Percentiles rank a stretch among this genome's conserved stretches.
These are phyloP conservation scores for Citrus trifoliata DNA, from an alignment of 345 rosid genomes.

Conservation along the genomic window DNA sequence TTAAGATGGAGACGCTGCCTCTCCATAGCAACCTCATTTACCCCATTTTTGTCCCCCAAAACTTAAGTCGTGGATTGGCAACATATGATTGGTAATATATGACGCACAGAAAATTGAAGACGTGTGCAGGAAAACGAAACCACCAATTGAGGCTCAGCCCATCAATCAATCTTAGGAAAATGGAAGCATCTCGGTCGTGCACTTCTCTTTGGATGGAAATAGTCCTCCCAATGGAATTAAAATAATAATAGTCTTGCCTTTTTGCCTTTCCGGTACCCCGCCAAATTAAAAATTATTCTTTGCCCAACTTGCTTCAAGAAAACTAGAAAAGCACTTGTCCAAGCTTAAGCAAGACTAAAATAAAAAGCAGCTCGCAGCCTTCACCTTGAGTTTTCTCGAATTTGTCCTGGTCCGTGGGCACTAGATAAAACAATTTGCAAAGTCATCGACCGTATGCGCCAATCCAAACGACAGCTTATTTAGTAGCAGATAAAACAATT, in stretches of 20 bases:
- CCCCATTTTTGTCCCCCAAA: too few relatives aligned
- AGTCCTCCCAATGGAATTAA: background rate
- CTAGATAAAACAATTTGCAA: too few relatives aligned
- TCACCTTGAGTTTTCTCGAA: too few relatives aligned
- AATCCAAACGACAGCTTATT: too few relatives aligned
- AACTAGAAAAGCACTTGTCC: background rate
- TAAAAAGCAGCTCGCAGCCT: too few relatives aligned
- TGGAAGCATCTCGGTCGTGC: background rate
- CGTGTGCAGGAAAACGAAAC: conserved; percentile 9
- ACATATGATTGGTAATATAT: background rate
- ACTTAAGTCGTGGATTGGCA: background rate
- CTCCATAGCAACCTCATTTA: background rate
- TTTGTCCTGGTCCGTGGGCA: too few relatives aligned
- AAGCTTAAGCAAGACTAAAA: background rate
- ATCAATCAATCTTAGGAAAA: background rate
- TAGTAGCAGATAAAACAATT: background rate
- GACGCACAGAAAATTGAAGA: conserved; percentile 1
- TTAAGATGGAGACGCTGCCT: too few relatives aligned
- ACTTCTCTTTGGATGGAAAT: background rate
- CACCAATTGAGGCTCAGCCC: conserved; percentile 2
- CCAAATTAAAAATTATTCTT: background rate
- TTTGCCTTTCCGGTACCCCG: background rate
- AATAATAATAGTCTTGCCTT: too few relatives aligned
- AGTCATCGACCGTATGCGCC: too few relatives aligned
- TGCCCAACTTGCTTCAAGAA: conserved; percentile 2